Percentiles rank a stretch among this genome's conserved stretches.
phyloP scores from a whole-genome alignment of 2,329 filamentous ascomycete species.

The Microdochium bolleyi region DNA sequence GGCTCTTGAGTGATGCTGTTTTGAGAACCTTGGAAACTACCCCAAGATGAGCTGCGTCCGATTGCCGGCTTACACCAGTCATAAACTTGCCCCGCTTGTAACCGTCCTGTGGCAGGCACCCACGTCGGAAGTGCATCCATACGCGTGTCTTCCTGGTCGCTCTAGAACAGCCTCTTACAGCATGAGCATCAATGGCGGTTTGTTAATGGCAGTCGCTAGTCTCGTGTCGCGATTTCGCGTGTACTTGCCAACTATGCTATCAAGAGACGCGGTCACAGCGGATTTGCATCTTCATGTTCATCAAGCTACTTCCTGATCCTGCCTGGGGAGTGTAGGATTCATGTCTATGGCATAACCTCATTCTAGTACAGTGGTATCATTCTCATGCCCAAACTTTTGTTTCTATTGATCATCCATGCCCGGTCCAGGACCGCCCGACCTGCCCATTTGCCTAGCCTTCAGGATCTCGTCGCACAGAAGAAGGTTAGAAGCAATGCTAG shows the following conservation, averaged over 20 bases:
- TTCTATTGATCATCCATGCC: constrained; percentile 52
- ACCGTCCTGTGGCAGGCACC: too few relatives aligned
- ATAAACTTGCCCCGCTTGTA: too few relatives aligned
- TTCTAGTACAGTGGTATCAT: constrained; percentile 25
- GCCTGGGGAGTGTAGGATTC: neutral
- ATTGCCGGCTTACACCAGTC: neutral
- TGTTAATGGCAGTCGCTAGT: too few relatives aligned
- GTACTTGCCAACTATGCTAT: too few relatives aligned
- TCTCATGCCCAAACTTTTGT: constrained; percentile 2
- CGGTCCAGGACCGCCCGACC: constrained; percentile 52
- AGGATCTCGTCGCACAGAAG: constrained; percentile 94
- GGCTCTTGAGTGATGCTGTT: too few relatives aligned
- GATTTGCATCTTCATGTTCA: too few relatives aligned
- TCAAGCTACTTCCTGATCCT: neutral
- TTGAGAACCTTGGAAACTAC: neutral
- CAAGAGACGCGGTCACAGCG: too few relatives aligned
- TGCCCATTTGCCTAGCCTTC: constrained; percentile 93
- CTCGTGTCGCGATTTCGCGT: too few relatives aligned
- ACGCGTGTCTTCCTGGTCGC: too few relatives aligned
- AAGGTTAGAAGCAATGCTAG: constrained; percentile 91
- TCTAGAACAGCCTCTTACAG: too few relatives aligned
- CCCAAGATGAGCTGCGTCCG: neutral
- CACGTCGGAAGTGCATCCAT: too few relatives aligned
- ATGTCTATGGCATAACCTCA: constrained; percentile 1
- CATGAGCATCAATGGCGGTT: too few relatives aligned